These are phyloP conservation scores for Albifimbria verrucaria DNA, from an alignment of 2,329 filamentous ascomycete genomes.

Conservation along the genomic window DNA sequence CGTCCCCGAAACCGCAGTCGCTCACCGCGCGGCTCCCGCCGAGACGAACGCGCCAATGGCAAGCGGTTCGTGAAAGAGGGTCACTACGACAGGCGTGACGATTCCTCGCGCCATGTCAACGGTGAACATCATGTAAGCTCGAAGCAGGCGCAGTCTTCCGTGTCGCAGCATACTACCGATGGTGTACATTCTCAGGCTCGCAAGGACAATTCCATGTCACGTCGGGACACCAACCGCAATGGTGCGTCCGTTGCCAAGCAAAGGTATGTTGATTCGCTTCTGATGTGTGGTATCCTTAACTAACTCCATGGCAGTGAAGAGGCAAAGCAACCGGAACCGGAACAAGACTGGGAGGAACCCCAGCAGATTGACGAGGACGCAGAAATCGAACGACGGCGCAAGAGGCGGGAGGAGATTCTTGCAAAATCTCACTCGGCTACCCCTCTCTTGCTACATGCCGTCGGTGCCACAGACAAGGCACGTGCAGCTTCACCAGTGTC, in stretches of 20 bases:
- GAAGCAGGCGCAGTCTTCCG: conserved; percentile 47
- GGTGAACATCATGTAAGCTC: conserved; percentile 41
- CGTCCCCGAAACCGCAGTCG: conserved; percentile 53
- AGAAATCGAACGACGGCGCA: conserved; percentile 80
- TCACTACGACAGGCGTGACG: conserved; percentile 20
- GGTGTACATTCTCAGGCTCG: conserved; percentile 26
- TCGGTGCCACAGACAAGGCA: conserved; percentile 59
- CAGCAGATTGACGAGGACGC: conserved; percentile 75
- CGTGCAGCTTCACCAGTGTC: conserved; percentile 52
- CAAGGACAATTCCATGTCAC: neutral
- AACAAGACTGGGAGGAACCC: conserved; percentile 48
- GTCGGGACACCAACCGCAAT: neutral
- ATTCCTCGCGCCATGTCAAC: conserved; percentile 24
- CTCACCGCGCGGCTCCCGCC: conserved; percentile 42
- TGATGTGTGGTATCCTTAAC: neutral
- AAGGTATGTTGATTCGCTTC: neutral
- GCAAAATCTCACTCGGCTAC: conserved; percentile 76
- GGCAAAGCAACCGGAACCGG: conserved; percentile 19
- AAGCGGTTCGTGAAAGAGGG: conserved; percentile 29
- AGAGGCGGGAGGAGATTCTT: conserved; percentile 78
- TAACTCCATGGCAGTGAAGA: neutral
- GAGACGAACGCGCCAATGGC: conserved; percentile 31
- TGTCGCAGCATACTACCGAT: conserved; percentile 61
- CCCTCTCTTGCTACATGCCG: conserved; percentile 71
- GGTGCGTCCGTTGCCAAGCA: conserved; percentile 1